Evolutionary conservation across 108 stramenopile species (phyloP).

Genomic region (Stephanodiscus minutulus): DNA sequence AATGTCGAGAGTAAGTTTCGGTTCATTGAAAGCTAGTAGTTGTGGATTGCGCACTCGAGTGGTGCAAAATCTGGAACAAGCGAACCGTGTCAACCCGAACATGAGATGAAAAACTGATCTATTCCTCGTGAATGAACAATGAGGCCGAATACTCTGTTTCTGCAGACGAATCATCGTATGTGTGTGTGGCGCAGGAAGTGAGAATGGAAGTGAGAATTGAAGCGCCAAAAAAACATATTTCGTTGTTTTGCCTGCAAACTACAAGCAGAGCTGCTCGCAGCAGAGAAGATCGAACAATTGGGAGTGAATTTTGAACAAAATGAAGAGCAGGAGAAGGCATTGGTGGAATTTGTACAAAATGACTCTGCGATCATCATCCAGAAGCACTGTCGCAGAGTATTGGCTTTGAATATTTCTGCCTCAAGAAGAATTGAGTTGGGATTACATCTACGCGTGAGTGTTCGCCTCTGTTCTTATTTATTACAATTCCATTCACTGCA

Average conservation of each 20-base stretch:
- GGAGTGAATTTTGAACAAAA: not conserved
- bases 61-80: not conserved
- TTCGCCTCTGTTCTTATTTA: too few species aligned
- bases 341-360: not conserved
- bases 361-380: constrained; percentile 37
- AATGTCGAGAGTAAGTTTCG: constrained; percentile 43
- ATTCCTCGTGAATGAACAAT: too few species aligned
- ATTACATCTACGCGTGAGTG: constrained; percentile 23
- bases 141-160: too few species aligned
- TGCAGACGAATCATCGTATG: too few species aligned
- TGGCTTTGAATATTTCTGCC: constrained; percentile 12
- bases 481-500: not conserved
- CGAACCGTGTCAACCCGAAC: not conserved
- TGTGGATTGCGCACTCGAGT: not conserved
- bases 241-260: constrained; percentile 14
- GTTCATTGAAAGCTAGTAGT: not conserved
- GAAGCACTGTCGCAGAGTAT: constrained; percentile 22
- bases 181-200: too few species aligned
- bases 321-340: constrained; percentile 15
- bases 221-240: not conserved
- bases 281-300: not conserved
- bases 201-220: too few species aligned
- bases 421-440: constrained; percentile 31
- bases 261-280: not conserved
- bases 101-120: too few species aligned